Conservation (phyloP, 208 protist genomes). For the Novymonas esmeraldas region DNA sequence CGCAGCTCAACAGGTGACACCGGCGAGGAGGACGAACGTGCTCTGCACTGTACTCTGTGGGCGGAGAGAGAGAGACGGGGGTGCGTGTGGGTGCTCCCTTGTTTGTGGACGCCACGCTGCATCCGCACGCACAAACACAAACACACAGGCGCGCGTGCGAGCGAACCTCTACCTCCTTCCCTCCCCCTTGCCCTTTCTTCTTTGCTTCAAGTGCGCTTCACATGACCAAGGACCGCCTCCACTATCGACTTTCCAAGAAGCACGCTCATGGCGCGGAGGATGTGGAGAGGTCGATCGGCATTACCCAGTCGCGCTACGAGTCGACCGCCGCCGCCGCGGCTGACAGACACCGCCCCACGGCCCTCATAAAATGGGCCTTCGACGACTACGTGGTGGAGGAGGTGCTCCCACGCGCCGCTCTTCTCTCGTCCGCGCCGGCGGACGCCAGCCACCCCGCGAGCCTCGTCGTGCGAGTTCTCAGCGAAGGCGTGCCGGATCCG, state of each 20-base stretch:
- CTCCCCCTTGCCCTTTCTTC: background rate
- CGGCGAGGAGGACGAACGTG: too few relatives aligned
- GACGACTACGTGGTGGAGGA: slow-evolving; percentile 85
- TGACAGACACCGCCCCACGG: slow-evolving; percentile 41
- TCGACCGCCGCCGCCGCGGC: background rate
- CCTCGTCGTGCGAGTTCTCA: slow-evolving; percentile 53
- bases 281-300: slow-evolving; percentile 68
- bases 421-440: background rate
- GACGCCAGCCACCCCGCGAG: slow-evolving; percentile 7
- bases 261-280: slow-evolving; percentile 45
- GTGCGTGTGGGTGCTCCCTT: too few relatives aligned
- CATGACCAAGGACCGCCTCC: slow-evolving; percentile 78
- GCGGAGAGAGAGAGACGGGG: too few relatives aligned
- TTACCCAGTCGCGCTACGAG: slow-evolving; percentile 37
- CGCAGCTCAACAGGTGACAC: too few relatives aligned
- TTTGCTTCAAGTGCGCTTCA: background rate
- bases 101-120: too few relatives aligned
- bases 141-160: too few relatives aligned
- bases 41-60: too few relatives aligned
- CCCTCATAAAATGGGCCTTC: slow-evolving; percentile 87
- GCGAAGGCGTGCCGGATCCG: slow-evolving; percentile 71
- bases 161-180: too few relatives aligned
- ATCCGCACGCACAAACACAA: background rate
- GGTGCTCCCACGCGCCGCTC: slow-evolving; percentile 34
- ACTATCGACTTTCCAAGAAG: slow-evolving; percentile 56